Conservation (phyloP, 768 basidiomycete genomes). For the Collybiopsis confluens region DNA sequence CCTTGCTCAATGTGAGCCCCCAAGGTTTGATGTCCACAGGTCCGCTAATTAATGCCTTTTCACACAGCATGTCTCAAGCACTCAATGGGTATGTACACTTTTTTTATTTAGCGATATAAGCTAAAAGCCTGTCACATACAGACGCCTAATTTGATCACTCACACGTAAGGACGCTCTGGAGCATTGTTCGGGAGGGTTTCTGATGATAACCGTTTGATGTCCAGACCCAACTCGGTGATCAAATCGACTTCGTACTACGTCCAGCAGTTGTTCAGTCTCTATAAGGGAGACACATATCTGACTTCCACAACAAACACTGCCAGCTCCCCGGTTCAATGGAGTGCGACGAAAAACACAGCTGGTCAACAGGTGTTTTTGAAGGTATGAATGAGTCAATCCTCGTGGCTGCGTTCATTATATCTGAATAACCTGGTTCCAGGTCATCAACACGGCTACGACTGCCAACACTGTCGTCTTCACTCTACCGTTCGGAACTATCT, state of each 20-base stretch:
- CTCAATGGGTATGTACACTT: constrained; percentile 49
- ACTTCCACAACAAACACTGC: constrained; percentile 53
- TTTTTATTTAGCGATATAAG: neutral
- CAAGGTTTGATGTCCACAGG: neutral
- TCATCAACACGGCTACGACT: constrained; percentile 47
- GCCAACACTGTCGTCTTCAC: constrained; percentile 43
- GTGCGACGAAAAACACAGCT: constrained; percentile 38
- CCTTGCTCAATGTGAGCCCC: constrained; percentile 41
- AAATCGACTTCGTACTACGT: constrained; percentile 61
- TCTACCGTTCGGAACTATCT: constrained; percentile 49
- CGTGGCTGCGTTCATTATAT: neutral
- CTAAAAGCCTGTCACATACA: constrained; percentile 15
- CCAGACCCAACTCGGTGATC: constrained; percentile 48
- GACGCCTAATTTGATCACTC: constrained; percentile 58
- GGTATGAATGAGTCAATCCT: constrained; percentile 27
- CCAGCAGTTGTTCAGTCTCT: constrained; percentile 62
- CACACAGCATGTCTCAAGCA: constrained; percentile 42
- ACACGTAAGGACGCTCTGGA: constrained; percentile 47
- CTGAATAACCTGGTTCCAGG: constrained; percentile 24
- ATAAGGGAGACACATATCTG: constrained; percentile 59
- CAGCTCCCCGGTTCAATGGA: constrained; percentile 57
- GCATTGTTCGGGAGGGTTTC: neutral
- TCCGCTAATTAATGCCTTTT: constrained; percentile 5
- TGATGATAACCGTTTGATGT: neutral
- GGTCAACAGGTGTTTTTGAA: constrained; percentile 20